These are phyloP conservation scores for Aspergillus candidus DNA, from an alignment of 2,329 filamentous ascomycete genomes.

Conservation along the genomic window DNA sequence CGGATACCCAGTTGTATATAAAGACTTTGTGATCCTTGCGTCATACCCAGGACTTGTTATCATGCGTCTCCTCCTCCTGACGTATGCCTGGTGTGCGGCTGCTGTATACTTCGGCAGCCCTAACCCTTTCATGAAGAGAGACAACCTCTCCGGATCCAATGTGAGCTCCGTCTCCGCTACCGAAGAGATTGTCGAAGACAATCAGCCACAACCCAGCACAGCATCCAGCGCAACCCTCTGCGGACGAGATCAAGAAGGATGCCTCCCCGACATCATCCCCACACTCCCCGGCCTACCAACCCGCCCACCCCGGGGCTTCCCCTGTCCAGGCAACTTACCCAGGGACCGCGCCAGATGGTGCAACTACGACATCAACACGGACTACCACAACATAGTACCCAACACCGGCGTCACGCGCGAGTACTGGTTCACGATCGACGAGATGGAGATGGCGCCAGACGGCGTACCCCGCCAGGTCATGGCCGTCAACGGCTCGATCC, in stretches of 20 bases:
- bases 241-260: no score
- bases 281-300: not conserved
- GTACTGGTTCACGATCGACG: slow-evolving; percentile 14
- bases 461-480: slow-evolving; percentile 36
- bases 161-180: no score
- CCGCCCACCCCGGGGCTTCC: not conserved
- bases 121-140: not conserved
- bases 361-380: slow-evolving; percentile 26
- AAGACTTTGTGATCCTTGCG: not conserved
- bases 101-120: not conserved
- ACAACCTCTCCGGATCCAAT: no score
- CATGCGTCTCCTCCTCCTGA: not conserved
- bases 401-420: slow-evolving; percentile 12
- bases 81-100: not conserved
- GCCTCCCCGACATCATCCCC: not conserved
- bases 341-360: slow-evolving; percentile 25
- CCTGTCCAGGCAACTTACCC: slow-evolving; percentile 18
- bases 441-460: slow-evolving; percentile 13
- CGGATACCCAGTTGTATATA: no score
- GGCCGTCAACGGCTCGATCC: slow-evolving; percentile 60
- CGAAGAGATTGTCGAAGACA: no score
- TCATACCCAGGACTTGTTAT: not conserved
- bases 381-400: slow-evolving; percentile 24
- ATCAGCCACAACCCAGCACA: no score
- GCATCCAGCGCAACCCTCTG: no score